phyloP scores from a whole-genome alignment of 768 basidiomycete genomes.

The Dentipellis fragilis region DNA sequence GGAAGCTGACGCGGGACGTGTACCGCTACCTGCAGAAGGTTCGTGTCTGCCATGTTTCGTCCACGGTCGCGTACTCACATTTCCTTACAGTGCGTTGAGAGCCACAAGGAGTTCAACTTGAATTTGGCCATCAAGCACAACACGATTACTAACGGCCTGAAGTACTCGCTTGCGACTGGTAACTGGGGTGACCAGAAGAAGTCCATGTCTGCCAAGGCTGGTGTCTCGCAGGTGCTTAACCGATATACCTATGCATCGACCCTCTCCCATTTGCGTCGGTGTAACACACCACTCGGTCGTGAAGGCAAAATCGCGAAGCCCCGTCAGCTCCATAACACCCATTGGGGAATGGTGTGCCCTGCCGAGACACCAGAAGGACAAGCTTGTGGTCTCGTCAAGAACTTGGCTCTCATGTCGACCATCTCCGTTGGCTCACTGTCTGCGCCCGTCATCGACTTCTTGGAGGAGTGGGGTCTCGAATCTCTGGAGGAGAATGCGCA shows the following conservation, averaged over 20 bases:
- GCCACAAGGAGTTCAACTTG: constrained; percentile 90
- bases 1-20: constrained; percentile 93
- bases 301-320: constrained; percentile 99
- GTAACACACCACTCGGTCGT: constrained; percentile 95
- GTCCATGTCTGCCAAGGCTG: constrained; percentile 94
- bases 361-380: constrained; percentile 99
- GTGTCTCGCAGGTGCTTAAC: constrained; percentile 97
- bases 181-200: constrained; percentile 99
- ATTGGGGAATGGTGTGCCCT: constrained; percentile 99
- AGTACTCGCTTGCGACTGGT: constrained; percentile 95
- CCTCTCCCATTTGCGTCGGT: constrained; percentile 92
- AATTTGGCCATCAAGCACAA: constrained; percentile 89
- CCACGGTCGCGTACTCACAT: constrained; percentile 1
- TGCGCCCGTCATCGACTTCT: constrained; percentile 93
- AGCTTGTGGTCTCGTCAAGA: constrained; percentile 98
- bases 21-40: constrained; percentile 97
- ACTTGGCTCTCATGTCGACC: constrained; percentile 93
- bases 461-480: constrained; percentile 98
- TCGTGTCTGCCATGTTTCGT: constrained; percentile 5
- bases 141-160: constrained; percentile 95
- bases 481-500: constrained; percentile 90
- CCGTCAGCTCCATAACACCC: constrained; percentile 97
- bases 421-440: constrained; percentile 96
- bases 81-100: constrained; percentile 77
- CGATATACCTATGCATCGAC: constrained; percentile 98